Base-by-base conservation (phyloP, 2,329 filamentous ascomycete species). In the Fusarium denticulatum region DNA sequence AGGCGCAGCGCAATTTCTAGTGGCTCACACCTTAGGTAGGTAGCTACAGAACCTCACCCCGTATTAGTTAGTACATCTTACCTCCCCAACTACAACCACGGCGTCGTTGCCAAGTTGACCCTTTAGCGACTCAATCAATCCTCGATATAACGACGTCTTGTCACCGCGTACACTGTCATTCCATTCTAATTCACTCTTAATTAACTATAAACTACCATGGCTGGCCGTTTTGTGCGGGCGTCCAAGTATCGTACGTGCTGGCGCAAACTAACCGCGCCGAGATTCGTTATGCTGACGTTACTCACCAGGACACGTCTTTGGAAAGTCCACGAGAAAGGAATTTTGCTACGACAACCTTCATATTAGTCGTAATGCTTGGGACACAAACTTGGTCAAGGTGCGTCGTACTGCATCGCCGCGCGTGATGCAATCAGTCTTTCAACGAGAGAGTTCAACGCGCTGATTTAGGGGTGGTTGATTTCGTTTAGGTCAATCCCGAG, bases 351-450 rank as follows among this genome's bases (percentile, higher is more conserved):
- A 99, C 85, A 98, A 98, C 84, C 87, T 99, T 77, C 94, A 94
- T 82, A 94, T 99, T 84, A 98, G 95, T 81, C 94, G 93, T 85
- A 99, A 99, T 91, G 96, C 96, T 63, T 99, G 96, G 96, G 96
- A 99, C 84, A 98, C 95, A 80, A 99, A 99, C 86, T 87, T 99
- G 81, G 90, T 98, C 86, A 98, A 98, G 92, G 95, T 97, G 83
- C 82, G 88, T 75, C 86, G 98, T 98, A 92, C 94, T 97, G 83
- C 82, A 87, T 74, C 47, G 60, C 47, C 61, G 60, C 69, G 57
- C 50, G 60, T 67, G 61, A 58, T 71, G 63, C 37, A 66, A 61
- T 63, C 61, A 73, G 45, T 68, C 26, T 55, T 67, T 69, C 66
- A 53, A 60, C 36, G 58, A 39, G 64, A 66, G 64, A 74, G 65